These are phyloP conservation scores for Limonomyces culmigenus DNA, from an alignment of 1,284 basidiomycete genomes.

Conservation along the genomic window DNA sequence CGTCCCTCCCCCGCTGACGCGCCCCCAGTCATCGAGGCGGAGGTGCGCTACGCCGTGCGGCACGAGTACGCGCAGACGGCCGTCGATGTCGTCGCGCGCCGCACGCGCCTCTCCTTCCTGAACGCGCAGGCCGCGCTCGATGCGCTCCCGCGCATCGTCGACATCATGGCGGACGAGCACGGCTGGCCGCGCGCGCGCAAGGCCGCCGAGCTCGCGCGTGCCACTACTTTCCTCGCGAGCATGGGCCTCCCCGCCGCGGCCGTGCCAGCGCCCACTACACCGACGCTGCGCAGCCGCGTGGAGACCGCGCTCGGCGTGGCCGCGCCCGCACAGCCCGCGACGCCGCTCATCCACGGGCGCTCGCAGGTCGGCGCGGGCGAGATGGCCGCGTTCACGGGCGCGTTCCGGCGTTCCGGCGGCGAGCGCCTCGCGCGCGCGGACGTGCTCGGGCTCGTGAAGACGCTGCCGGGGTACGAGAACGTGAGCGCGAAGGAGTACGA, in stretches of 20 bases:
- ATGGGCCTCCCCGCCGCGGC: slow-evolving; percentile 51
- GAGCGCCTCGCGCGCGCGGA: not conserved
- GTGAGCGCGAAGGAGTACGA: slow-evolving; percentile 42
- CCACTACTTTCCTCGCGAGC: slow-evolving; percentile 48
- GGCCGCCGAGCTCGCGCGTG: slow-evolving; percentile 39
- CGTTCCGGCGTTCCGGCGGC: slow-evolving; percentile 30
- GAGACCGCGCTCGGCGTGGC: slow-evolving; percentile 12
- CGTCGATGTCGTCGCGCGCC: slow-evolving; percentile 83
- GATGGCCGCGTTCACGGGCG: slow-evolving; percentile 36
- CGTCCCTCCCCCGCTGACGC: slow-evolving; percentile 1
- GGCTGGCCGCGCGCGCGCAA: slow-evolving; percentile 53
- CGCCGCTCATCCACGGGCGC: slow-evolving; percentile 17
- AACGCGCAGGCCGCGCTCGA: slow-evolving; percentile 81
- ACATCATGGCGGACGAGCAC: slow-evolving; percentile 82
- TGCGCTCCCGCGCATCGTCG: slow-evolving; percentile 74
- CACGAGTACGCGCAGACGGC: slow-evolving; percentile 88
- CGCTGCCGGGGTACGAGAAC: slow-evolving; percentile 33
- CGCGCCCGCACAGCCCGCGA: slow-evolving; percentile 9
- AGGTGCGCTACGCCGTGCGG: slow-evolving; percentile 80
- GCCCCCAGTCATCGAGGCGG: slow-evolving; percentile 69
- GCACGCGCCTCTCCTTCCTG: slow-evolving; percentile 84
- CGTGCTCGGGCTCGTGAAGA: slow-evolving; percentile 20
- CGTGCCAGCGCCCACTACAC: slow-evolving; percentile 14
- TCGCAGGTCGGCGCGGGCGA: slow-evolving; percentile 57
- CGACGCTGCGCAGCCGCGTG: slow-evolving; percentile 19